Base-by-base conservation (phyloP, 75 land plant genomes). In the Pseudotsuga menziesii region DNA sequence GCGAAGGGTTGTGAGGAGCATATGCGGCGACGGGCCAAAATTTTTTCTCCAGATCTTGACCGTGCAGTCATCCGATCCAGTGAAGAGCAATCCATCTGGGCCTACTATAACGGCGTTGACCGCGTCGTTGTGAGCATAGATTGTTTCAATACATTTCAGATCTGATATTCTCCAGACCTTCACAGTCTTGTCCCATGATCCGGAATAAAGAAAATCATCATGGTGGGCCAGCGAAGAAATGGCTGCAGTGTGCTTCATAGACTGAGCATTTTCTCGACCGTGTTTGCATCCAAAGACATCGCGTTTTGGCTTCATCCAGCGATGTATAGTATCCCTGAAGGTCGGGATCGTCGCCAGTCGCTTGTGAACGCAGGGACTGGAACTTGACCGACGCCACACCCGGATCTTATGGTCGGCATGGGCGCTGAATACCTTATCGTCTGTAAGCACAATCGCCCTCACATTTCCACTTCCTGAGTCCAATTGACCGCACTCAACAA, bases 341-440 rank as follows among this genome's bases (percentile, higher is more conserved):
- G 84, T 83, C 0, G 93, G 95, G 1, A 92, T 77, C 19, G 89
- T 83, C 26, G 86, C 89, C 12, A 76, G 64, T 5, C 88, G 84
- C 73, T 85, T 88, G 87, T 80, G 80, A 4, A 20, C 36, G 56
- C 25, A 29, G 7, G 75, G 32, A 39, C 23, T 19, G 1, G 20
- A 5, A 22, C 61, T 5, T 8, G 61, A 60, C 61, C 61, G n/a
- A 48, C 74, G 79, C 95, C 93, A 93, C 4, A 93, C 88, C 0
- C 95, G 81, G 80, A 93, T 93, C 78, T 87, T 93, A 77, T 82
- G 77, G 61, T 93, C 95, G 79, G 89, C 91, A 64, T 93, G 95
- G 25, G 89, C 89, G 22, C 77, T 88, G 82, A 86, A 79, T 3
- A 92, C 83, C 52, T 81, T 19, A 23, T 22, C 61, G 23, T 77